A percentile compares a stretch with the other conserved stretches of the same genome.
Conservation (phyloP, 148 eudicot genomes). For the Fallopia convolvulus region DNA sequence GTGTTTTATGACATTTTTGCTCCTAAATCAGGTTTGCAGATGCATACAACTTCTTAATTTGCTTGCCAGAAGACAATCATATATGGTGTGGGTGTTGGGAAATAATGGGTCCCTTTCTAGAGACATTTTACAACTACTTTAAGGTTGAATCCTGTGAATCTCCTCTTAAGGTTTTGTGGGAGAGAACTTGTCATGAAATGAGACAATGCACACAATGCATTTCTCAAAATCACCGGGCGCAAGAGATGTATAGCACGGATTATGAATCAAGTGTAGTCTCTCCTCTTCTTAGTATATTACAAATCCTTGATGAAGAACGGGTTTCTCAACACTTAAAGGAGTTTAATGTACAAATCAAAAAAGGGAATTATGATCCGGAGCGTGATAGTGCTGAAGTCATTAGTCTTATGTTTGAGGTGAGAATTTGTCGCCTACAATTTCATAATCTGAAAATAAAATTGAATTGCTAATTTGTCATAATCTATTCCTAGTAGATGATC, state of each 20-base stretch:
- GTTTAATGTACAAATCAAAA: constrained; percentile 48
- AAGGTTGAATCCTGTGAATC: constrained; percentile 60
- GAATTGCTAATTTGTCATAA: not conserved
- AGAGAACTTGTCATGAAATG: constrained; percentile 64
- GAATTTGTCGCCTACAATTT: not conserved
- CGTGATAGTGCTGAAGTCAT: constrained; percentile 55
- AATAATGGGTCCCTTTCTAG: constrained; percentile 82
- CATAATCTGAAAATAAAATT: not conserved
- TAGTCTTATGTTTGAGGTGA: constrained; percentile 94
- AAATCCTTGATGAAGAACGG: constrained; percentile 80
- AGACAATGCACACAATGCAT: constrained; percentile 73
- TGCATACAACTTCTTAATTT: constrained; percentile 68
- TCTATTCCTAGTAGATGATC: not conserved
- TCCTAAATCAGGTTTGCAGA: constrained; percentile 66
- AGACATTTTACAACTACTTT: constrained; percentile 82
- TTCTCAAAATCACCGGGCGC: constrained; percentile 87
- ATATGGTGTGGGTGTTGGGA: constrained; percentile 86
- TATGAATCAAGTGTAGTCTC: constrained; percentile 68
- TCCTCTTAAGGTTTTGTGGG: constrained; percentile 78
- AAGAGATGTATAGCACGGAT: constrained; percentile 60
- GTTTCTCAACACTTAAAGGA: constrained; percentile 63
- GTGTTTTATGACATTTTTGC: constrained; percentile 12
- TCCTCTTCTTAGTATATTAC: constrained; percentile 70
- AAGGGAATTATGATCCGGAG: constrained; percentile 52
- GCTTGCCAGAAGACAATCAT: constrained; percentile 52